Conservation (phyloP, 495 filamentous ascomycete genomes). For the Astrothelium macrocarpum region DNA sequence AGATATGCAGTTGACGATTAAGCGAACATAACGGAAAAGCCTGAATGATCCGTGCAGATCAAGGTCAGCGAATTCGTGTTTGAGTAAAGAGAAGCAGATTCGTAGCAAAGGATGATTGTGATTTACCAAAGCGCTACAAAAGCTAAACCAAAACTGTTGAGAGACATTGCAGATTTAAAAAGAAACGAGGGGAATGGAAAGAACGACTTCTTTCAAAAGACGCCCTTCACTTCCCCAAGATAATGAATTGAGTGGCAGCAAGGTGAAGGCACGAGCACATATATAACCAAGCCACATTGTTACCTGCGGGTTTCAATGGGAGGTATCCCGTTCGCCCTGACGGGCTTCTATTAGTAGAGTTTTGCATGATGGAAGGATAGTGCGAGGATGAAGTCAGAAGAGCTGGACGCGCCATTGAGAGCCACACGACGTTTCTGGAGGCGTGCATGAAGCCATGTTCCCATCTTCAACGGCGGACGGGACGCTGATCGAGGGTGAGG, state of each 20-base stretch:
- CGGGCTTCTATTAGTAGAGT: conserved; percentile 23
- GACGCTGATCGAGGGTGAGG: conserved; percentile 2
- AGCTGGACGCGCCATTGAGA: conserved; percentile 3
- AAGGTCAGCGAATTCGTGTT: conserved; percentile 3
- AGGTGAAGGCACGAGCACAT: conserved; percentile 18
- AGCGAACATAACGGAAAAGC: conserved; percentile 45
- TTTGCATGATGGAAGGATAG: conserved; percentile 24
- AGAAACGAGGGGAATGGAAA: conserved; percentile 7
- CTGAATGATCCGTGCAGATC: conserved; percentile 6
- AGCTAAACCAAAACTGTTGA: background rate
- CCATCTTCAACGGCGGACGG: background rate
- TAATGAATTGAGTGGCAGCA: conserved; percentile 11
- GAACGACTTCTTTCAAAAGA: conserved; percentile 13
- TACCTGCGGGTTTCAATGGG: conserved; percentile 14
- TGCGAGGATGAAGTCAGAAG: conserved; percentile 21
- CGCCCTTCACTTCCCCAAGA: conserved; percentile 21
- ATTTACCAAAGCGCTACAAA: conserved; percentile 6
- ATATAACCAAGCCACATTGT: conserved; percentile 29
- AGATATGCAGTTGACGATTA: conserved; percentile 55
- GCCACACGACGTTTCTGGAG: conserved; percentile 3
- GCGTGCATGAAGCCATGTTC: conserved; percentile 8
- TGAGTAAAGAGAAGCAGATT: background rate
- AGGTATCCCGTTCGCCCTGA: conserved; percentile 21
- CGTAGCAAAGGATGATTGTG: background rate
- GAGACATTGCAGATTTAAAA: background rate